Evolutionary conservation across 148 eudicot genomes (phyloP), one percentile per base, ranked within the genome.

Genomic region (Oxyria digyna): DNA sequence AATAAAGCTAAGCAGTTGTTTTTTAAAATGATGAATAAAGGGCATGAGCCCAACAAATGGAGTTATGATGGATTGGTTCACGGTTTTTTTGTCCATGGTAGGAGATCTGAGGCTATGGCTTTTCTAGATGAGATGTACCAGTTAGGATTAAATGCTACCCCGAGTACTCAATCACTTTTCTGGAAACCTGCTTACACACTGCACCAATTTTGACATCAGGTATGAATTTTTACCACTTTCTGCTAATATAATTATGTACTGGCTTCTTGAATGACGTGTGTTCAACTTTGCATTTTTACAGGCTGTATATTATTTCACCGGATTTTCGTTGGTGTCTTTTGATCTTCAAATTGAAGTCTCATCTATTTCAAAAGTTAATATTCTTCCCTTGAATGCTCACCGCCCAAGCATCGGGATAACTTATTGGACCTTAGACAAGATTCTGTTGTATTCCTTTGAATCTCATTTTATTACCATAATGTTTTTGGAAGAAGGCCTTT

Each of bases 21-120:
- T 64, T 9, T 71, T 12, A 76, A 65, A 71, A 40, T 86, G 68
- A 43, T 75, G 52, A 71, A 71, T 74, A 86, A 75, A 67, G 91
- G 91, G 40, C 77, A 80, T 75, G 71, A 78, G 72, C 86, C 91
- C 52, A 78, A 86, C 72, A 46, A 27, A 42, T 84, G 85, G 87
- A 84, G 81, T 54, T 84, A 81, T 74, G 83, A 77, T 31, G 59
- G 33, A 54, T 62, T 86, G 68, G 78, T 77, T 8, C 70, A 63
- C 55, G 86, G 84, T 20, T 76, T 79, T 45, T 15, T 31, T 45
- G 78, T 69, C 69, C 63, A 69, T 55, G 84, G 86, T 46, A 79
- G 79, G 70, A 74, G 17, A 45, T 15, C 11, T 23, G 87, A 86
- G 48, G 91, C 87, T 55, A 76, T 31, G 66, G 69, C 24, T 65